phyloP scores from a whole-genome alignment of 2,329 filamentous ascomycete genomes.

The Clarireedia sp. region DNA sequence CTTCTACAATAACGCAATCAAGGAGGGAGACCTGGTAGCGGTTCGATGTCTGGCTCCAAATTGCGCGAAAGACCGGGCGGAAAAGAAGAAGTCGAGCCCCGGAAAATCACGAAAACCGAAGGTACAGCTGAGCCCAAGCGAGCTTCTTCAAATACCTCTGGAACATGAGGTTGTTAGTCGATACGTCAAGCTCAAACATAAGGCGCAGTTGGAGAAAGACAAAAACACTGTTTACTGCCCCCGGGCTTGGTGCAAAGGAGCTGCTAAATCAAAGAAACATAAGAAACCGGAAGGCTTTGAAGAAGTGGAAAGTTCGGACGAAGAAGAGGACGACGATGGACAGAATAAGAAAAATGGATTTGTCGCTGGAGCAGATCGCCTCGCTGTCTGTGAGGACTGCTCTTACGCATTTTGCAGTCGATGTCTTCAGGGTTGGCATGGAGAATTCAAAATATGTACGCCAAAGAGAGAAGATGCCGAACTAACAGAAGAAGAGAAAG shows the following conservation, averaged over 20 bases:
- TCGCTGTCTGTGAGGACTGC: slow-evolving; percentile 85
- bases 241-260: slow-evolving; percentile 83
- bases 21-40: slow-evolving; percentile 69
- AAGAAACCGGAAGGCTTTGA: slow-evolving; percentile 62
- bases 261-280: slow-evolving; percentile 68
- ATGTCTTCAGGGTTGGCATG: slow-evolving; percentile 78
- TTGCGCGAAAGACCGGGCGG: slow-evolving; percentile 58
- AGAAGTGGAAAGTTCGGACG: slow-evolving; percentile 48
- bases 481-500: slow-evolving; percentile 76
- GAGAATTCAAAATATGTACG: slow-evolving; percentile 65
- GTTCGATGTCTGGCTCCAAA: slow-evolving; percentile 74
- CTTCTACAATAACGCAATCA: slow-evolving; percentile 84
- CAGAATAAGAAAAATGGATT: slow-evolving; percentile 15
- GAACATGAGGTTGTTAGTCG: slow-evolving; percentile 67
- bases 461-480: slow-evolving; percentile 60
- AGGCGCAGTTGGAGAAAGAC: slow-evolving; percentile 84
- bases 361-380: slow-evolving; percentile 46
- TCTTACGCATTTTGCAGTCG: slow-evolving; percentile 76
- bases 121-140: slow-evolving; percentile 68
- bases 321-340: slow-evolving; percentile 36
- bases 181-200: slow-evolving; percentile 85
- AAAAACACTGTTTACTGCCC: slow-evolving; percentile 91
- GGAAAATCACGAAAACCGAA: slow-evolving; percentile 52
- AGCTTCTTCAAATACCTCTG: slow-evolving; percentile 71
- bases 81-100: slow-evolving; percentile 23